Percentiles rank a stretch among this genome's conserved stretches.
Conservation (phyloP, 805 yeast species). For the Ogataea henricii region DNA sequence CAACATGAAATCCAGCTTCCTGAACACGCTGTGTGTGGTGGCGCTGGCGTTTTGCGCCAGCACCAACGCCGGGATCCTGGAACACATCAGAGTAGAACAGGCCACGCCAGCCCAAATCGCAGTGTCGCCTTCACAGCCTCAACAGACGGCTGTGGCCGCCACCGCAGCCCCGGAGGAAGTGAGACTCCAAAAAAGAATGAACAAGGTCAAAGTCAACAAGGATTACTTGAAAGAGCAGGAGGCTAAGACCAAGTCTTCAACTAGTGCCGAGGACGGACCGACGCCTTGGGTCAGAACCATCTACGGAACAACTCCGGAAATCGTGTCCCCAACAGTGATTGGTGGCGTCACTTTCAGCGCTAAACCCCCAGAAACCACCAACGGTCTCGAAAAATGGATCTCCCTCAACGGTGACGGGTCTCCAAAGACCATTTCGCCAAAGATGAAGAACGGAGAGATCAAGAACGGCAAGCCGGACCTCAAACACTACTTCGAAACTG, state of each 20-base stretch:
- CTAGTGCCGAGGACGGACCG: conserved; percentile 39
- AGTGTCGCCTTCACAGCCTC: neutral
- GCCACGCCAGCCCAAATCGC: conserved; percentile 6
- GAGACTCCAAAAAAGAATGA: conserved; percentile 15
- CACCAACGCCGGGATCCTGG: conserved; percentile 2
- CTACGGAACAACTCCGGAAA: conserved; percentile 53
- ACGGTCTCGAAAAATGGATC: conserved; percentile 80
- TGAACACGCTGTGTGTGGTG: conserved; percentile 9
- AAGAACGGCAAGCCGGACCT: conserved; percentile 70
- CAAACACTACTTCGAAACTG: conserved; percentile 74
- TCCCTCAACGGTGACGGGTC: conserved; percentile 73
- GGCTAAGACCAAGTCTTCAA: conserved; percentile 14
- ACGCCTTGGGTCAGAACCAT: conserved; percentile 77
- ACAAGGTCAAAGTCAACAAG: conserved; percentile 30
- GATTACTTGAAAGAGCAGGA: conserved; percentile 25
- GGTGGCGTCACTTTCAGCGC: conserved; percentile 65
- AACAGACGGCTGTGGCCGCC: conserved; percentile 4
- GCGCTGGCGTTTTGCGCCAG: conserved; percentile 4
- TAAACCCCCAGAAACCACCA: conserved; percentile 66
- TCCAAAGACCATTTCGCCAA: conserved; percentile 79
- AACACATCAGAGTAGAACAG: neutral
- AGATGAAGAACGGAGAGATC: conserved; percentile 70
- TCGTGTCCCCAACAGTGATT: conserved; percentile 64
- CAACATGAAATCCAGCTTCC: neutral
- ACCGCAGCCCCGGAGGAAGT: conserved; percentile 1